Conservation (phyloP, 192 early-diverging fungal genomes). For the Dissophora ornata region DNA sequence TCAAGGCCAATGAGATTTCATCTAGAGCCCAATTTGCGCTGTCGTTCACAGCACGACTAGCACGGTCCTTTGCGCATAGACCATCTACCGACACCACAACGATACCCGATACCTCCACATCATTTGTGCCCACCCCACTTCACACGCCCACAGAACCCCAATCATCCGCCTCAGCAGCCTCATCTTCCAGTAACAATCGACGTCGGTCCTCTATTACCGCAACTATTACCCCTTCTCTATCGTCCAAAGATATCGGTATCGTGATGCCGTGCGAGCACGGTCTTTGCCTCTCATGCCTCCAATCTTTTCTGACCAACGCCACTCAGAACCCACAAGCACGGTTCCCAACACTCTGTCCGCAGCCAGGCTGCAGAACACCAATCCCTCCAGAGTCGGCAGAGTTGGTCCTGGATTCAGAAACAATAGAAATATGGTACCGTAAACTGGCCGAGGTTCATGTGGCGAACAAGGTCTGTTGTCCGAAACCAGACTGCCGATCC, state of each 20-base stretch:
- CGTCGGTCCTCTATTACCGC: not conserved
- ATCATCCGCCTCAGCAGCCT: too few relatives aligned
- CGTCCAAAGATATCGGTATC: constrained; percentile 41
- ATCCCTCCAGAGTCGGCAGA: constrained; percentile 51
- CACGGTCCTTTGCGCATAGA: constrained; percentile 29
- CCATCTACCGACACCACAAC: not conserved
- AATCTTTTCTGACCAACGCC: constrained; percentile 39
- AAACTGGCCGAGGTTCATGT: constrained; percentile 50
- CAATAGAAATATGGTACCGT: constrained; percentile 42
- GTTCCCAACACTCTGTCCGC: constrained; percentile 38
- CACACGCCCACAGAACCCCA: not conserved
- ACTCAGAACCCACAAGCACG: constrained; percentile 26
- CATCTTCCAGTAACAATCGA: not conserved
- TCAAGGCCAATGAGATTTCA: not conserved
- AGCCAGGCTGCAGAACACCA: constrained; percentile 38
- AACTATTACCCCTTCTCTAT: constrained; percentile 33
- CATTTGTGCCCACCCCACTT: not conserved
- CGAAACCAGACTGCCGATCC: constrained; percentile 37
- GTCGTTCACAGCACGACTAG: constrained; percentile 25
- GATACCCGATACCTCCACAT: constrained; percentile 2
- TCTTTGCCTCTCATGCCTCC: constrained; percentile 45
- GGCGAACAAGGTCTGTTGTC: constrained; percentile 50
- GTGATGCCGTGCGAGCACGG: constrained; percentile 47
- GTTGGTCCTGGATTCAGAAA: constrained; percentile 25
- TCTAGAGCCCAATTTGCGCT: constrained; percentile 25